phyloP scores from a whole-genome alignment of 2,329 filamentous ascomycete species.

The Pestalotiopsis fici region DNA sequence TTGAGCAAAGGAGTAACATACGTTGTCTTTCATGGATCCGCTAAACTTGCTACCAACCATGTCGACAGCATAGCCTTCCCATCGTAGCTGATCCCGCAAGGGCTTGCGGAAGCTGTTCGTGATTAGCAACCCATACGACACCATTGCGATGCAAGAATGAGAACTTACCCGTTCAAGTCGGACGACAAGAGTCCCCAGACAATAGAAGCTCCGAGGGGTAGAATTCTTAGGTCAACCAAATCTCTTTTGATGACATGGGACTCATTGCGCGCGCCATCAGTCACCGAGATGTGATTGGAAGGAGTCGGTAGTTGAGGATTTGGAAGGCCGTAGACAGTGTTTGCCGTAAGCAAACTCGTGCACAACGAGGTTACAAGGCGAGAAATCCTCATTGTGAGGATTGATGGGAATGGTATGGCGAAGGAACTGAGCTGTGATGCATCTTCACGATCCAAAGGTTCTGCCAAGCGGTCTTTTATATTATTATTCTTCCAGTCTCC shows the following conservation, averaged over 20 bases:
- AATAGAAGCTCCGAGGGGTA: conserved; percentile 11
- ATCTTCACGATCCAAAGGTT: background rate
- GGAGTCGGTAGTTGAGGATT: background rate
- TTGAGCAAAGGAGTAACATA: background rate
- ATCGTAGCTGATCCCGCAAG: conserved; percentile 20
- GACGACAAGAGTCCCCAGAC: conserved; percentile 13
- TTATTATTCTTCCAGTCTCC: background rate
- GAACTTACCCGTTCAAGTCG: conserved; percentile 43
- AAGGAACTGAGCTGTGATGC: background rate
- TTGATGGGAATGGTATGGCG: background rate
- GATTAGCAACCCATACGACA: background rate
- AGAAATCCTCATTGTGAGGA: background rate
- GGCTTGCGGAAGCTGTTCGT: conserved; percentile 17
- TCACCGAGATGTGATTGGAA: background rate
- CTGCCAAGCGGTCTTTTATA: background rate
- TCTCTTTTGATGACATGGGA: background rate
- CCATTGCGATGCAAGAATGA: background rate
- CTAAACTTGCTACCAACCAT: conserved; percentile 23
- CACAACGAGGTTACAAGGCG: background rate
- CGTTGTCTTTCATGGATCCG: conserved; percentile 26
- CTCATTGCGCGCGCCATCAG: background rate
- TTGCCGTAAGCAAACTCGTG: background rate
- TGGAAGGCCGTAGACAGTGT: background rate
- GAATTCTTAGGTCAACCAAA: conserved; percentile 1
- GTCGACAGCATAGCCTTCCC: conserved; percentile 22